A percentile compares a stretch with the other conserved stretches of the same genome.
Conservation (phyloP, 768 basidiomycete species). For the Pleurotus djamor region DNA sequence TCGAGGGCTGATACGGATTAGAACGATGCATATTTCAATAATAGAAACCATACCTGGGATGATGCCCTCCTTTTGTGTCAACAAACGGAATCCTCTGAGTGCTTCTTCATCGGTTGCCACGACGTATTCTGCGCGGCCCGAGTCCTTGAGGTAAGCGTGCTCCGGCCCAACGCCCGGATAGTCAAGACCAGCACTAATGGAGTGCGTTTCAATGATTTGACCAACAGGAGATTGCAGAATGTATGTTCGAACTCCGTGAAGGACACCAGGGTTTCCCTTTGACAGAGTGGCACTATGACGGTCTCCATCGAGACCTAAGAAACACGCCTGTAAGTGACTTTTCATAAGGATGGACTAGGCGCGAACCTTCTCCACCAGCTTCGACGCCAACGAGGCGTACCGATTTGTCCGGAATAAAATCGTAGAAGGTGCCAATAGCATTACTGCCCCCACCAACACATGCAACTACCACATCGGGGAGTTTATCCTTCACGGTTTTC, state of each 20-base stretch:
- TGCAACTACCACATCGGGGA: constrained; percentile 93
- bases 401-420: constrained; percentile 86
- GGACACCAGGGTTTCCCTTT: constrained; percentile 88
- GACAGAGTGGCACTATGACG: constrained; percentile 92
- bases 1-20: constrained; percentile 67
- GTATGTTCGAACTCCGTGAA: constrained; percentile 96
- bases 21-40: not conserved
- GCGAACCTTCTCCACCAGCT: constrained; percentile 90
- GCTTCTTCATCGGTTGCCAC: constrained; percentile 94
- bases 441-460: constrained; percentile 99
- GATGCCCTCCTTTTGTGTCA: constrained; percentile 94
- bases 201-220: constrained; percentile 97
- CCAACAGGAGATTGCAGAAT: constrained; percentile 86
- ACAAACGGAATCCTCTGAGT: constrained; percentile 86
- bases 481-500: constrained; percentile 67
- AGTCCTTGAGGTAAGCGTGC: constrained; percentile 96
- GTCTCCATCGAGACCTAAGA: constrained; percentile 74
- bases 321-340: not conserved
- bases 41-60: constrained; percentile 72
- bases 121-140: constrained; percentile 89
- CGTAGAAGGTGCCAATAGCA: constrained; percentile 96
- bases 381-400: constrained; percentile 94
- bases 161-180: constrained; percentile 99
- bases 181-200: constrained; percentile 93
- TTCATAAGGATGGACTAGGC: not conserved